Evolutionary conservation across 2,329 filamentous ascomycete genomes (phyloP), one percentile per base, ranked within the genome.

Genomic region (Aspergillus nomiae): DNA sequence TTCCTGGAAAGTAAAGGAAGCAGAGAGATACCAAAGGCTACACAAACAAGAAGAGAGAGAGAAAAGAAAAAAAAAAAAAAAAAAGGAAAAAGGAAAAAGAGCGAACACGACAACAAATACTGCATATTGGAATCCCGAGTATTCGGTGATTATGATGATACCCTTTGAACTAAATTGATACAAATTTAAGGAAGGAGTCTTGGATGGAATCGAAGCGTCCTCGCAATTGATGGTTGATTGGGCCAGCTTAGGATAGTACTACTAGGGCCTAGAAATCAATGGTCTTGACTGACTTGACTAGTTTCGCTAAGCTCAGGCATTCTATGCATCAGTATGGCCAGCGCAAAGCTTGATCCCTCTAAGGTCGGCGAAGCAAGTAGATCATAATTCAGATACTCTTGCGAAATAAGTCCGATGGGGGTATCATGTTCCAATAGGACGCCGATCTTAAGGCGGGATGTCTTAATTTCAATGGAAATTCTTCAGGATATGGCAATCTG

Each of bases 1-100:
- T 91, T 69, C 82, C 87, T 50, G 80, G 80, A 51, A 82, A 81
- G 69, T 81, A 61, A 70, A 21, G 6, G 30, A 43, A 48, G 24
- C 36, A 60, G 51, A 54, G 55, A 43, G 9, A 16, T 10, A 9
- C 21, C 9, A 38, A 38, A 38, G n/a, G 26, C 19, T 54, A 19
- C 28, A 19, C 4, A 14, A 19, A 24, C 30, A 36, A 8, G 21
- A 54, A 21, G 14, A 9, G 7, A 19, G 8, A 21, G 8, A 28
- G 5, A 28, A 28, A 28, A 28, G n/a, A 28, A 28, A 28, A 28
- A 24, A 38, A 24, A 38, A 26, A 16, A 38, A 24, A 24, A 53
- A 16, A 34, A 53, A 36, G 4, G 1, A 2, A 30, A 30, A n/a
- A 62, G 67, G 56, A 21, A 32, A 8, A 46, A 46, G n/a, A 24